Percentiles rank a stretch among this genome's conserved stretches.
Conservation (phyloP, 495 filamentous ascomycete genomes). For the Hypoxylon cercidicola region DNA sequence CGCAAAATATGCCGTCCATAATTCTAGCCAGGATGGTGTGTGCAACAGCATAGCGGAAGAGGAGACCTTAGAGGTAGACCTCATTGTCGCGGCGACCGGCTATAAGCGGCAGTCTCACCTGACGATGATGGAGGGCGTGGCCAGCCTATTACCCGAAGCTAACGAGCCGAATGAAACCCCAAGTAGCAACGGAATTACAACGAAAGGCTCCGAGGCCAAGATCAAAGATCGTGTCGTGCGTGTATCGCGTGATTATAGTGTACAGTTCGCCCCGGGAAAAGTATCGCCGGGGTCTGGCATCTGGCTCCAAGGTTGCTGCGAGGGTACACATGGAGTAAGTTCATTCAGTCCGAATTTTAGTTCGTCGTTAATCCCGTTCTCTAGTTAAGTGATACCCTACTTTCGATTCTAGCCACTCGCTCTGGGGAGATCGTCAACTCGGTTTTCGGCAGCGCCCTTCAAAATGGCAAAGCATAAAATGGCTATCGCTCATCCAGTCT, state of each 20-base stretch:
- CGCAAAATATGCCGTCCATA: constrained; percentile 11
- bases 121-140: constrained; percentile 73
- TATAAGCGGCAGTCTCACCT: constrained; percentile 84
- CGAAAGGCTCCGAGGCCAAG: constrained; percentile 42
- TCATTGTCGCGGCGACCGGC: constrained; percentile 87
- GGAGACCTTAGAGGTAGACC: constrained; percentile 76
- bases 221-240: constrained; percentile 35
- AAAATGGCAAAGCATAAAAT: constrained; percentile 7
- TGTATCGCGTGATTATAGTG: constrained; percentile 75
- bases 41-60: constrained; percentile 46
- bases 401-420: constrained; percentile 79
- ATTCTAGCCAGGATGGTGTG: constrained; percentile 26
- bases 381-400: constrained; percentile 78
- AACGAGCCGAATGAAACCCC: constrained; percentile 5
- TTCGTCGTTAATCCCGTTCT: constrained; percentile 7
- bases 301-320: constrained; percentile 95
- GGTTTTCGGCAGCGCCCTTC: constrained; percentile 66
- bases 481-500: too few species aligned
- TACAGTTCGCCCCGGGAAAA: constrained; percentile 71
- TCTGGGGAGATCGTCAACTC: constrained; percentile 81
- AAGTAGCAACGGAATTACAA: constrained; percentile 44
- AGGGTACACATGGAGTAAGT: constrained; percentile 89
- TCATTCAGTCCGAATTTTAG: neutral
- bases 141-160: constrained; percentile 67
- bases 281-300: constrained; percentile 77